These are phyloP conservation scores for Candida ficus DNA, from an alignment of 805 yeast species.

Conservation along the genomic window DNA sequence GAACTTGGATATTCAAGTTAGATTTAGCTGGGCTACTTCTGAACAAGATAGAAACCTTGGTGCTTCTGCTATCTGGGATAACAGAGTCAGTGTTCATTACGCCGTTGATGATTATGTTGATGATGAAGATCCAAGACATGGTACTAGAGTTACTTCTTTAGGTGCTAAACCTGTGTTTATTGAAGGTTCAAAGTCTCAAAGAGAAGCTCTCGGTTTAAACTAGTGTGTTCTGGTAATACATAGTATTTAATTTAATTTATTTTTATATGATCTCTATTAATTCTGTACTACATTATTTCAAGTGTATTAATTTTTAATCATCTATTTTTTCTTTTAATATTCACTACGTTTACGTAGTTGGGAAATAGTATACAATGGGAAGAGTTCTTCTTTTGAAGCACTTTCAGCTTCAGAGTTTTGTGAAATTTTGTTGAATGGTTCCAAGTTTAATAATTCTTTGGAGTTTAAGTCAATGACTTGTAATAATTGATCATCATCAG, in stretches of 20 bases:
- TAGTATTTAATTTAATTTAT: too few relatives aligned
- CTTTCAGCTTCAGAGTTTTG: slow-evolving; percentile 19
- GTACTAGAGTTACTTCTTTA: slow-evolving; percentile 47
- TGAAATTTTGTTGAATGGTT: slow-evolving; percentile 26
- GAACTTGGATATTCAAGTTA: slow-evolving; percentile 49
- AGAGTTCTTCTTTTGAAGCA: slow-evolving; percentile 19
- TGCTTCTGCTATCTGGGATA: slow-evolving; percentile 57
- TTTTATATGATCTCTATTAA: too few relatives aligned
- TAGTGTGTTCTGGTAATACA: background rate
- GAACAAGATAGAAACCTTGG: slow-evolving; percentile 22
- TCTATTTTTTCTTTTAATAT: slow-evolving; percentile 31
- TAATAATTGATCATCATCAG: slow-evolving; percentile 17
- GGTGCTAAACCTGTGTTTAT: slow-evolving; percentile 52
- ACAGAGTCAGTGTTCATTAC: slow-evolving; percentile 47
- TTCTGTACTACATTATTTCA: too few relatives aligned
- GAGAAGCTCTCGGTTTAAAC: slow-evolving; percentile 23
- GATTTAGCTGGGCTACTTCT: slow-evolving; percentile 46
- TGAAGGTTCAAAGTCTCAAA: slow-evolving; percentile 37
- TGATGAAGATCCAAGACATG: slow-evolving; percentile 57
- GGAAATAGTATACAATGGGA: slow-evolving; percentile 48
- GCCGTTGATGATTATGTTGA: slow-evolving; percentile 44
- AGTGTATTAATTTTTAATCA: background rate
- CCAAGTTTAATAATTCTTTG: slow-evolving; percentile 30
- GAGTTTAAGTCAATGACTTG: slow-evolving; percentile 17
- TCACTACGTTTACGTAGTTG: slow-evolving; percentile 62